Conservation (phyloP, 2,329 filamentous ascomycete genomes). For the Sclerotinia nivalis region DNA sequence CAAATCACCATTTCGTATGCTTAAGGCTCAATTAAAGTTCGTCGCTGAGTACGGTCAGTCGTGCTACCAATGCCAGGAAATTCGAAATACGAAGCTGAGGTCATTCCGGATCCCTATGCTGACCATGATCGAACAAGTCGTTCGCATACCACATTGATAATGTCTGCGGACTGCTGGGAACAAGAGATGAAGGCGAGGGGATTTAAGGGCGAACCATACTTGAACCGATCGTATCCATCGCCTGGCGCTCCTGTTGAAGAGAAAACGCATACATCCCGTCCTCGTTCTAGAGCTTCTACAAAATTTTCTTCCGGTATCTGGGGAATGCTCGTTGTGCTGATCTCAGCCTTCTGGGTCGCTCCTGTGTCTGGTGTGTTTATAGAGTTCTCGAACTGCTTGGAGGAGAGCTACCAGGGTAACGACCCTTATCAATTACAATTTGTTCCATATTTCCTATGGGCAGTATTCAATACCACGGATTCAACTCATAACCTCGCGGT, state of each 20-base stretch:
- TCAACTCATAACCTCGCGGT: conserved; percentile 68
- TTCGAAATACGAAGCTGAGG: conserved; percentile 31
- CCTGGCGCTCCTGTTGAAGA: not conserved
- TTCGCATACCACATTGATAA: conserved; percentile 29
- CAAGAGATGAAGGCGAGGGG: conserved; percentile 11
- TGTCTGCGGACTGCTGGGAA: conserved; percentile 32
- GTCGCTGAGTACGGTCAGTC: conserved; percentile 33
- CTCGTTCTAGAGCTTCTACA: not conserved
- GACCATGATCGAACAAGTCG: conserved; percentile 30
- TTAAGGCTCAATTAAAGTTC: conserved; percentile 27
- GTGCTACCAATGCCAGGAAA: conserved; percentile 35
- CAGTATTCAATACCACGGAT: conserved; percentile 65
- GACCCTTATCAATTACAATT: conserved; percentile 72
- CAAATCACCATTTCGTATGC: conserved; percentile 29
- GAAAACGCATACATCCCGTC: not conserved
- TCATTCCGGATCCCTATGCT: conserved; percentile 31
- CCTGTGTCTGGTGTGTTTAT: conserved; percentile 65
- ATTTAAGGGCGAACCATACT: not conserved
- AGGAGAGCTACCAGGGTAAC: conserved; percentile 57
- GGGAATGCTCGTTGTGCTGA: conserved; percentile 32
- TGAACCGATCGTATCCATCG: not conserved
- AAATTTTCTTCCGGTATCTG: conserved; percentile 25
- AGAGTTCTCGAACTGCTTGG: conserved; percentile 82
- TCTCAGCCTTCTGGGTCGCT: conserved; percentile 36
- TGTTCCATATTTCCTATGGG: conserved; percentile 72